These are phyloP conservation scores for Sclerotinia trifoliorum DNA, from an alignment of 2,329 filamentous ascomycete genomes.

Conservation along the genomic window DNA sequence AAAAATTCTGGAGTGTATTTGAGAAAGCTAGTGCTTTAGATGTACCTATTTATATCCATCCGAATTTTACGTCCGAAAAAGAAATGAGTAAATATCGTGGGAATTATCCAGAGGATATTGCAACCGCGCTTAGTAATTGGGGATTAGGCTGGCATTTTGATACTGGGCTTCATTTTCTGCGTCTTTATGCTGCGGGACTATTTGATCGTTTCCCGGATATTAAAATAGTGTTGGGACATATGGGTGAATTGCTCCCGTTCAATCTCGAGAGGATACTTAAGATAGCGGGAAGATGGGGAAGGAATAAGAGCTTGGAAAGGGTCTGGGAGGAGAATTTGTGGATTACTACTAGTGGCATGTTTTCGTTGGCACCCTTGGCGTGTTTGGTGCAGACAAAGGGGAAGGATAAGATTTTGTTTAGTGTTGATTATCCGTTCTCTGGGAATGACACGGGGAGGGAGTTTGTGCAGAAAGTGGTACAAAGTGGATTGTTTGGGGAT, in stretches of 20 bases:
- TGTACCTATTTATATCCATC: slow-evolving; percentile 48
- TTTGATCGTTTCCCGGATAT: slow-evolving; percentile 55
- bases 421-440: slow-evolving; percentile 57
- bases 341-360: slow-evolving; percentile 56
- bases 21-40: slow-evolving; percentile 42
- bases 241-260: slow-evolving; percentile 54
- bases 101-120: slow-evolving; percentile 37
- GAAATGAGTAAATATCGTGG: slow-evolving; percentile 38
- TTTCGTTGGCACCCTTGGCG: slow-evolving; percentile 49
- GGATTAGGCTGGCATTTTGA: slow-evolving; percentile 53
- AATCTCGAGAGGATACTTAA: slow-evolving; percentile 49
- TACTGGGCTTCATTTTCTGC: slow-evolving; percentile 49
- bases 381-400: slow-evolving; percentile 47
- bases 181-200: slow-evolving; percentile 51
- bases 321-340: slow-evolving; percentile 58
- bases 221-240: slow-evolving; percentile 55
- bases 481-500: slow-evolving; percentile 49
- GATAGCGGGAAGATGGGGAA: slow-evolving; percentile 39
- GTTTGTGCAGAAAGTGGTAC: slow-evolving; percentile 50
- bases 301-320: slow-evolving; percentile 44
- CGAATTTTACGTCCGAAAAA: slow-evolving; percentile 40
- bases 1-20: slow-evolving; percentile 42
- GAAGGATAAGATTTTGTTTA: slow-evolving; percentile 54
- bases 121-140: slow-evolving; percentile 42
- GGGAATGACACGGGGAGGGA: slow-evolving; percentile 48